phyloP scores from a whole-genome alignment of 768 basidiomycete species.

The Termitomyces sp. region DNA sequence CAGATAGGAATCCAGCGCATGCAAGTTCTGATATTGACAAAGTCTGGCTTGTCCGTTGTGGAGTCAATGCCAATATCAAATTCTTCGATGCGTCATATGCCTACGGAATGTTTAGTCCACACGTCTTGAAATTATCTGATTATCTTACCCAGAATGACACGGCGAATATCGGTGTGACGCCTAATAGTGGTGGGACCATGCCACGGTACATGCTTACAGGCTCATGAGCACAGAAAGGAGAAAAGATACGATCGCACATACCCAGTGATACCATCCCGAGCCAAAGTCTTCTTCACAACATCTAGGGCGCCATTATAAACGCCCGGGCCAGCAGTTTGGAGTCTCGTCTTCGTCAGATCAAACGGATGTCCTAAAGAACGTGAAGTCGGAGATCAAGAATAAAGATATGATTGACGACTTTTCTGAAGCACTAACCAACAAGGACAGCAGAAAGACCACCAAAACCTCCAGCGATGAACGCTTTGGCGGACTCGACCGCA shows the following conservation, averaged over 20 bases:
- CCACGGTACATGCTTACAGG: slow-evolving; percentile 74
- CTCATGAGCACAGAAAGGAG: neutral
- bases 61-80: slow-evolving; percentile 72
- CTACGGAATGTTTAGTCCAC: slow-evolving; percentile 30
- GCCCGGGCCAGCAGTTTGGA: slow-evolving; percentile 89
- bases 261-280: slow-evolving; percentile 89
- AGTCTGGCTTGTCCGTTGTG: slow-evolving; percentile 56
- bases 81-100: slow-evolving; percentile 92
- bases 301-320: slow-evolving; percentile 89
- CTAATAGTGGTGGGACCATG: slow-evolving; percentile 88
- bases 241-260: slow-evolving; percentile 25
- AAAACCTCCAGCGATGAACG: slow-evolving; percentile 91
- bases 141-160: slow-evolving; percentile 89
- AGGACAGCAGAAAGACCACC: slow-evolving; percentile 86
- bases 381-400: neutral
- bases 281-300: slow-evolving; percentile 86
- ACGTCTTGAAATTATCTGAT: neutral
- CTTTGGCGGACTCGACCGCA: slow-evolving; percentile 54
- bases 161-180: slow-evolving; percentile 97
- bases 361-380: slow-evolving; percentile 80
- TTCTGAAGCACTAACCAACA: slow-evolving; percentile 58
- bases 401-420: neutral
- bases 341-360: slow-evolving; percentile 91
- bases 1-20: slow-evolving; percentile 89
- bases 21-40: slow-evolving; percentile 81